Conservation (phyloP, 2,329 filamentous ascomycete species). For the Coniochaeta pulveracea region DNA sequence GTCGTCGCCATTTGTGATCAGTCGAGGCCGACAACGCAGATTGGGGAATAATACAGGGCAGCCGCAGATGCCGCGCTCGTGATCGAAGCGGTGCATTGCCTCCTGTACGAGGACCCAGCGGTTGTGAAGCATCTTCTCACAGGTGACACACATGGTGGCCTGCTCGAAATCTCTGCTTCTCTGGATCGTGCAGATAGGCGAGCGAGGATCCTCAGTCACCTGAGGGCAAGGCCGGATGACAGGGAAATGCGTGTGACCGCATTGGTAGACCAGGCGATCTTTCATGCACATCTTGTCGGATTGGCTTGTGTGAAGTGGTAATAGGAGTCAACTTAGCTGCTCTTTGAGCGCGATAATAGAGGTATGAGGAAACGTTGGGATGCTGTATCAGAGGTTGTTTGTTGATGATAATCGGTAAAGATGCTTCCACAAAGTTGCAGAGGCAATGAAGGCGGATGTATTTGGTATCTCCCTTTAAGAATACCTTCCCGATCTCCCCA, state of each 20-base stretch:
- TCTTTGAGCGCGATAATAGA: too few species aligned
- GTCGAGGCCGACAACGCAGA: slow-evolving; percentile 19
- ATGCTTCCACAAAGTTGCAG: too few species aligned
- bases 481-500: too few species aligned
- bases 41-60: slow-evolving; percentile 26
- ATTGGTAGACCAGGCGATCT: slow-evolving; percentile 33
- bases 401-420: too few species aligned
- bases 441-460: too few species aligned
- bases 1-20: slow-evolving; percentile 11
- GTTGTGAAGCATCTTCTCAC: slow-evolving; percentile 25
- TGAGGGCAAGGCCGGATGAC: slow-evolving; percentile 30
- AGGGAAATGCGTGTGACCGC: slow-evolving; percentile 31
- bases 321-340: too few species aligned
- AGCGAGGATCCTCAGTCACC: slow-evolving; percentile 23
- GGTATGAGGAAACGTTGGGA: too few species aligned
- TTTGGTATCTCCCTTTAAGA: too few species aligned
- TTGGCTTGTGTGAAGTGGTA: background rate
- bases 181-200: slow-evolving; percentile 21
- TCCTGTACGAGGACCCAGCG: slow-evolving; percentile 27
- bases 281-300: slow-evolving; percentile 30
- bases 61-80: slow-evolving; percentile 29
- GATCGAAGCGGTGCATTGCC: slow-evolving; percentile 30
- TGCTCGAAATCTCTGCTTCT: slow-evolving; percentile 19
- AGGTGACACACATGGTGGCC: slow-evolving; percentile 24
- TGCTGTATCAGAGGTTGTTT: too few species aligned